phyloP scores from a whole-genome alignment of 106 monocot species.

The Agapanthus africanus region DNA sequence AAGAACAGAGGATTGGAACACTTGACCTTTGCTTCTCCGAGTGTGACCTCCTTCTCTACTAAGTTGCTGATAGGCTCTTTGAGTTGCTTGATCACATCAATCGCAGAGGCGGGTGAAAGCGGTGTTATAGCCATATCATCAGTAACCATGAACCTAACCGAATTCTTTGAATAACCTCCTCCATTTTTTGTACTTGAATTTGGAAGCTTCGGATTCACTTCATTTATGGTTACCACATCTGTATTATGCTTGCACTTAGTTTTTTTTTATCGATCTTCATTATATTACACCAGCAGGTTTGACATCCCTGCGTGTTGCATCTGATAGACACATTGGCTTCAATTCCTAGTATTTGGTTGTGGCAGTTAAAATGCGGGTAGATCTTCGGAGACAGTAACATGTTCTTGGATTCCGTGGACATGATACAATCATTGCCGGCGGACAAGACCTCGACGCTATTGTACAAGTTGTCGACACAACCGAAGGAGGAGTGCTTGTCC shows the following conservation, averaged over 20 bases:
- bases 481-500: too few species aligned
- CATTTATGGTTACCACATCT: neutral
- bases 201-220: neutral
- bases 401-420: too few species aligned
- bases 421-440: too few species aligned
- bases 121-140: neutral
- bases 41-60: neutral
- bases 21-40: neutral
- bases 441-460: too few species aligned
- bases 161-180: neutral
- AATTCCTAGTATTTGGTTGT: too few species aligned
- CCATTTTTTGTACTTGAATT: neutral
- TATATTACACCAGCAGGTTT: too few species aligned
- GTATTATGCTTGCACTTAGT: neutral
- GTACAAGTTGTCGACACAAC: too few species aligned
- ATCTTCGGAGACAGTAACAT: too few species aligned
- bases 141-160: conserved; percentile 3
- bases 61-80: neutral
- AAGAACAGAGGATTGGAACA: neutral
- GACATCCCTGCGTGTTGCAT: too few species aligned
- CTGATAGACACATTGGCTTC: too few species aligned
- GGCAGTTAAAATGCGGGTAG: too few species aligned
- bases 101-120: neutral
- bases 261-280: too few species aligned
- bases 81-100: neutral